Evolutionary conservation across 176 grass and related monocot genomes (phyloP).

Genomic region (Lolium rigidum): DNA sequence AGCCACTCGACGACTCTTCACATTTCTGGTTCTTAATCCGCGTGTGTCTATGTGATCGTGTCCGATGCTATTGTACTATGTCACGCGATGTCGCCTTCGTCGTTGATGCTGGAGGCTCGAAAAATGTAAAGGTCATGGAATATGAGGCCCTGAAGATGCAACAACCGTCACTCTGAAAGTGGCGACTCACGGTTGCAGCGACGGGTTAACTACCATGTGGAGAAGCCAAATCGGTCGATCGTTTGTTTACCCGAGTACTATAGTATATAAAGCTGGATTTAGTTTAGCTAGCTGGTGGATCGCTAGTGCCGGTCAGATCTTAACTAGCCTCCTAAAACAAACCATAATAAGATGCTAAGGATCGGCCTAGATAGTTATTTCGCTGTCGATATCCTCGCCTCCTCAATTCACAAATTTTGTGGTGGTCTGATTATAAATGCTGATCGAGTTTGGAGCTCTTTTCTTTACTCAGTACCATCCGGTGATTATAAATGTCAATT

Average conservation of each 20-base stretch:
- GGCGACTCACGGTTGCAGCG: conserved; percentile 18
- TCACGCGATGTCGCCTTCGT: not conserved
- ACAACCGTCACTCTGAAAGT: conserved; percentile 40
- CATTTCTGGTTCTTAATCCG: conserved; percentile 4
- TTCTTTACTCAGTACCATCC: too few relatives aligned
- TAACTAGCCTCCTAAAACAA: conserved; percentile 14
- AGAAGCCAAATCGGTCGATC: not conserved
- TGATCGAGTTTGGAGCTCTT: too few relatives aligned
- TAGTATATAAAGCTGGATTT: not conserved
- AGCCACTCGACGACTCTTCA: not conserved
- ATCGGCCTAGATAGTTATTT: conserved; percentile 25
- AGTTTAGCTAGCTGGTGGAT: conserved; percentile 26
- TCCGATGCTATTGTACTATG: not conserved
- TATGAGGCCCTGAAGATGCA: conserved; percentile 25
- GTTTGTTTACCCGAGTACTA: conserved; percentile 12
- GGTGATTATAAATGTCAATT: too few relatives aligned
- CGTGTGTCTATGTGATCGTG: not conserved
- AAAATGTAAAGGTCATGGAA: conserved; percentile 30
- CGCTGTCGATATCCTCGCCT: not conserved
- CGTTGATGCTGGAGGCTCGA: conserved; percentile 5
- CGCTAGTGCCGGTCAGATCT: conserved; percentile 37
- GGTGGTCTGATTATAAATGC: too few relatives aligned
- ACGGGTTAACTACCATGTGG: conserved; percentile 35
- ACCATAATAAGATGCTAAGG: not conserved
- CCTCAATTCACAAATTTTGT: too few relatives aligned